Evolutionary conservation across 495 filamentous ascomycete genomes (phyloP), one percentile per base, ranked within the genome.

Genomic region (Trichoderma asperelloides): DNA sequence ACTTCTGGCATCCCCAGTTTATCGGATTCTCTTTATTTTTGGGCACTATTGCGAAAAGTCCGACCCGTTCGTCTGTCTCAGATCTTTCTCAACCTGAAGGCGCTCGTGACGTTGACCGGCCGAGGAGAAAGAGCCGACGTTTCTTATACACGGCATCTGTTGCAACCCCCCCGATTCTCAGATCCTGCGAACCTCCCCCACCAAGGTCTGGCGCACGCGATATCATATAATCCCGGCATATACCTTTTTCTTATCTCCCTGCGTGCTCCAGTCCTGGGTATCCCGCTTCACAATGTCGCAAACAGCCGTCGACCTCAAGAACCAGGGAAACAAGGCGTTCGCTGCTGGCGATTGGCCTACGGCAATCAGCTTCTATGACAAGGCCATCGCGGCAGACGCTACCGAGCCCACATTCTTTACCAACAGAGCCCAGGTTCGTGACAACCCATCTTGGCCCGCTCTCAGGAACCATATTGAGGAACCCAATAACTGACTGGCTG

Each of bases 321-420:
- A 92, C 77, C 86, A 96, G 76, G 95, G 95, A 67, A 99, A 99
- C 79, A 89, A 92, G 73, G 93, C 92, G 49, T 96, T 98, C 77
- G 87, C 88, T 27, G 78, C 85, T 23, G 92, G 96, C 73, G 89
- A 98, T 77, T 99, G 95, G 94, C 81, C 84, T 33, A 82, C 81
- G 27, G 95, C 95, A 2, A 83, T 96, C 41, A 89, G 94, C 27
- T 88, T 88, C 70, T 99, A 99, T 78, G 88, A 86, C 64, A 85
- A 94, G 77, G 95, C 95, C 41, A 98, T 99, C 71, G 90, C 91
- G 67, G 78, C 89, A 70, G 89, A 96, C 76, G 87, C 89, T 74
- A 83, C 88, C 70, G 90, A 97, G 68, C 90, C 92, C 1, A 89
- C 92, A 7, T 97, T 91, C 79, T 98, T 89, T 81, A 89, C 90